A percentile compares a stretch with the other conserved stretches of the same genome.
phyloP scores from a whole-genome alignment of 2,329 filamentous ascomycete genomes.

The Trichoderma polysporum region DNA sequence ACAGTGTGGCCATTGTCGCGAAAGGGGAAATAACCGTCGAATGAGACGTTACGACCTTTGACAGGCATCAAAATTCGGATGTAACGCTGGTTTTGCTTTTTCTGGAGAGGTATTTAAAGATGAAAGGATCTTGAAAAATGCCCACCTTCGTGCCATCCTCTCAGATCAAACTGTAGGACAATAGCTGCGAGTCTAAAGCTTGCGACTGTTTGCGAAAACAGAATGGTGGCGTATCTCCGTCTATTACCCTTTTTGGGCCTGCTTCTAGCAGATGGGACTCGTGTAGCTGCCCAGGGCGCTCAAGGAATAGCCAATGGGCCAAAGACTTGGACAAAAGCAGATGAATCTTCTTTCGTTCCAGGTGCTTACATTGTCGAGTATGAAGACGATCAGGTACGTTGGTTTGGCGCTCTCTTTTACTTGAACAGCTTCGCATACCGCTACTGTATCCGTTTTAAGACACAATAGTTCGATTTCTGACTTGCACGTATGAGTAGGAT shows the following conservation, averaged over 20 bases:
- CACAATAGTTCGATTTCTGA: background rate
- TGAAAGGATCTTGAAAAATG: background rate
- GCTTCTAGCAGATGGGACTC: background rate
- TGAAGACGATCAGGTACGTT: conserved; percentile 40
- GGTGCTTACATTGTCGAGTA: conserved; percentile 56
- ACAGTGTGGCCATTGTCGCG: background rate
- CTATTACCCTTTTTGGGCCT: background rate
- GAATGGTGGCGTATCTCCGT: conserved; percentile 9
- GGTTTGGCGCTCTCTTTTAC: no score
- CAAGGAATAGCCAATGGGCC: background rate
- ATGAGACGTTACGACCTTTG: conserved; percentile 2
- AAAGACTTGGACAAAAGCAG: background rate
- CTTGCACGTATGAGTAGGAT: background rate
- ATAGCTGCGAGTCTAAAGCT: background rate
- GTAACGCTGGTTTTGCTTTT: background rate
- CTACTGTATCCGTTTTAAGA: no score
- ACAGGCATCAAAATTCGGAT: background rate
- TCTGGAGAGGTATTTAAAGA: background rate
- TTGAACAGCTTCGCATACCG: background rate
- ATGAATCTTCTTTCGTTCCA: conserved; percentile 33
- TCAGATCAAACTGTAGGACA: background rate
- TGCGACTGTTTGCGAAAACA: background rate
- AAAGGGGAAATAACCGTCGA: background rate
- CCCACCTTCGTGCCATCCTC: background rate
- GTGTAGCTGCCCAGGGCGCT: background rate